phyloP scores from a whole-genome alignment of 306 rosid species.

The Trichosanthes cucumerina region DNA sequence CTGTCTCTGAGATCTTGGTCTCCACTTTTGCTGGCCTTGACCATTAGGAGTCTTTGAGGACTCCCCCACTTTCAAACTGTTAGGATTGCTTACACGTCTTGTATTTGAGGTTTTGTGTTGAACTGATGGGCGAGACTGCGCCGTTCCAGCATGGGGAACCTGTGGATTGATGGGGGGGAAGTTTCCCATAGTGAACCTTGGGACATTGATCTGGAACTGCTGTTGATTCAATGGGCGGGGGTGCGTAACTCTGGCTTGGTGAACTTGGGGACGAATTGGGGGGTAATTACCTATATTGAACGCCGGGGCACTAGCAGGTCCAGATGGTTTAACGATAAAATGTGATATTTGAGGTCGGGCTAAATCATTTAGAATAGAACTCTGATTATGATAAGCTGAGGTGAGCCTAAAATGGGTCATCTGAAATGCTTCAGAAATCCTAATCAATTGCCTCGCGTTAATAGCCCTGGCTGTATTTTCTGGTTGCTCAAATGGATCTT shows the following conservation, averaged over 20 bases:
- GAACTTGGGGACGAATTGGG: constrained; percentile 22
- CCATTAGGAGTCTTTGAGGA: constrained; percentile 10
- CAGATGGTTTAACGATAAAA: constrained; percentile 9
- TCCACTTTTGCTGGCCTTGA: constrained; percentile 44
- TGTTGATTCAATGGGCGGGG: neutral
- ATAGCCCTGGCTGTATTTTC: constrained; percentile 62
- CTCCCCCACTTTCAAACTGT: constrained; percentile 9
- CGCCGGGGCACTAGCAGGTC: constrained; percentile 1
- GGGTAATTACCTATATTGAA: constrained; percentile 14
- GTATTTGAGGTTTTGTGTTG: neutral
- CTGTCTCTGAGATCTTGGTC: constrained; percentile 21
- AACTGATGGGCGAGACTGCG: neutral
- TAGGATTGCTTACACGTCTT: constrained; percentile 16
- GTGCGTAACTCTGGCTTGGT: neutral
- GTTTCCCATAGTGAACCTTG: neutral
- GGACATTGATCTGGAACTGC: neutral
- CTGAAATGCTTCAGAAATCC: constrained; percentile 43
- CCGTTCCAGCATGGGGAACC: neutral
- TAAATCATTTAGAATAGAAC: constrained; percentile 28
- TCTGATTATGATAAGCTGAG: constrained; percentile 21
- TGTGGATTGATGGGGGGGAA: neutral
- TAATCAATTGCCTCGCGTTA: constrained; percentile 27
- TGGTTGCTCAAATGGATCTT: constrained; percentile 91
- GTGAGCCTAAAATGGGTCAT: constrained; percentile 21
- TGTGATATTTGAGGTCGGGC: constrained; percentile 28